Conservation (phyloP, 768 basidiomycete genomes). For the Hirschioporus abietinus region DNA sequence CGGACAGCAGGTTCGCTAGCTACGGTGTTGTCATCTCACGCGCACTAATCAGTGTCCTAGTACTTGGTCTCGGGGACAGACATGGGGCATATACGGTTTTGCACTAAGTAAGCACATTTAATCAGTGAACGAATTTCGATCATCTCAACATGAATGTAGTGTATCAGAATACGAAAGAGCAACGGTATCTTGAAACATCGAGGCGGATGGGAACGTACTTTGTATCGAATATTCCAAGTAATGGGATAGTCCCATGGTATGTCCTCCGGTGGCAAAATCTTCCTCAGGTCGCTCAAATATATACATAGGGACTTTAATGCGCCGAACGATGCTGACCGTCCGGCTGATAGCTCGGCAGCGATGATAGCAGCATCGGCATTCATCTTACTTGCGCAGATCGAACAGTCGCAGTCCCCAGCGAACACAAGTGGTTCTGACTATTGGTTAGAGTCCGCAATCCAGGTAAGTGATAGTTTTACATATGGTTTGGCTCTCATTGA, state of each 20-base stretch:
- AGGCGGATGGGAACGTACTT: conserved; percentile 56
- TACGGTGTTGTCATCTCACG: too few species aligned
- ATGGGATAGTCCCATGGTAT: conserved; percentile 64
- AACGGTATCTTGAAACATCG: conserved; percentile 54
- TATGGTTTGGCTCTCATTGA: neutral
- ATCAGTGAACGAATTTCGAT: neutral
- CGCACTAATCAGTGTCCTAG: conserved; percentile 6
- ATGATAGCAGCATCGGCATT: conserved; percentile 57
- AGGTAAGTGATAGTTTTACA: conserved; percentile 27
- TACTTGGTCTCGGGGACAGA: conserved; percentile 27
- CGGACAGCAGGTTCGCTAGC: conserved; percentile 11
- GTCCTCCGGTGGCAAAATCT: conserved; percentile 11
- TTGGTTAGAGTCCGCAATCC: conserved; percentile 46
- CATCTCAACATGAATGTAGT: conserved; percentile 32
- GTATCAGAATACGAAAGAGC: conserved; percentile 47
- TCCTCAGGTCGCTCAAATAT: conserved; percentile 6
- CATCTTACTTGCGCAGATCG: conserved; percentile 46
- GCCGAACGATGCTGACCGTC: conserved; percentile 43
- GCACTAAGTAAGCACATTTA: conserved; percentile 16
- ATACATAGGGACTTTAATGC: conserved; percentile 66
- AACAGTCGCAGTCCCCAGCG: conserved; percentile 26
- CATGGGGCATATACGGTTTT: conserved; percentile 26
- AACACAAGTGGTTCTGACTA: conserved; percentile 24
- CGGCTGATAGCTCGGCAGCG: conserved; percentile 68
- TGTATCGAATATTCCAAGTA: conserved; percentile 50